Evolutionary conservation across 2,329 filamentous ascomycete genomes (phyloP), one percentile per base, ranked within the genome.

Genomic region (Ilyonectria mors-panacis): DNA sequence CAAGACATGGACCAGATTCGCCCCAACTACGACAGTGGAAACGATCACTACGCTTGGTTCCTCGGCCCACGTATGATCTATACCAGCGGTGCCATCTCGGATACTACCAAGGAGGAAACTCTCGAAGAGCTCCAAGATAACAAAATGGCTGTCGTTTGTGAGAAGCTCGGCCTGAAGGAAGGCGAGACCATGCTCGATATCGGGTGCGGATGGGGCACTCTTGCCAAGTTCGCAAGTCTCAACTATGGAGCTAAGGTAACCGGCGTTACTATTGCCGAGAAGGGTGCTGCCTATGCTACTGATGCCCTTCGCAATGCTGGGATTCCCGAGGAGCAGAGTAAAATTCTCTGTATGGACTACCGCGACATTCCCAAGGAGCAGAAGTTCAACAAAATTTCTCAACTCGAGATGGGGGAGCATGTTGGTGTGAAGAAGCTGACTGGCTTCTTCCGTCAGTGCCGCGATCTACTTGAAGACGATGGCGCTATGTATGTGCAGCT

Each of bases 41-140:
- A 98, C 80, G 95, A 98, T 82, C 97, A 97, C 85, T 98, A 98
- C 85, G 92, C 90, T 78, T 98, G 94, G 94, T 98, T 98, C 87
- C 88, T 98, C 66, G 95, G 95, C 69, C 95, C 95, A 68, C 94
- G 95, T 78, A 98, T 98, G 95, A 94, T 98, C 82, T 98, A 98
- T 86, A 98, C 95, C 51, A 95, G 93, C 33, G 95, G 95, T 73
- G 86, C 98, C 75, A 96, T 98, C 78, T 92, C 92, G 65, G 94
- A 98, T 80, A 88, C 93, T 81, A 91, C 91, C 81, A 88, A 87
- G 70, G 95, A 98, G 82, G 95, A 98, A 84, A 89, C 90, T 15
- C 90, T 98, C n/a, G 95, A 98, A 83, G 88, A 98, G 83, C 88
- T 98, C 61, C 95, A 98, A 85, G 95, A 98, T 82, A 98, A 98